A percentile compares a stretch with the other conserved stretches of the same genome.
Conservation (phyloP, 2,329 filamentous ascomycete species). For the Zymoseptoria ardabiliae region DNA sequence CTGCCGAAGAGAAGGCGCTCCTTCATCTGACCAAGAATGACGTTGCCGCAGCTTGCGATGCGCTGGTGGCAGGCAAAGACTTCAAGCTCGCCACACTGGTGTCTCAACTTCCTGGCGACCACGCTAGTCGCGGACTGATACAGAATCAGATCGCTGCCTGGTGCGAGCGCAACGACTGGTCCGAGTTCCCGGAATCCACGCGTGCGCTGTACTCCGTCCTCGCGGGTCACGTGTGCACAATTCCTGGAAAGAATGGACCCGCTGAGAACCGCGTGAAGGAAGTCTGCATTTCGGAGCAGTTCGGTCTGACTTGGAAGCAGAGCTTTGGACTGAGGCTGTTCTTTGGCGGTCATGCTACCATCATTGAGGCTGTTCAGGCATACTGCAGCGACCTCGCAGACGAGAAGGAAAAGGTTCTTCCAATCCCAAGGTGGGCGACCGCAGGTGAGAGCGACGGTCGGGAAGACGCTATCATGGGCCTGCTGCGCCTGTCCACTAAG, state of each 20-base stretch:
- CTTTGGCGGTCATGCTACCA: conserved; percentile 65
- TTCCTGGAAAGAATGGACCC: conserved; percentile 67
- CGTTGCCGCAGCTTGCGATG: conserved; percentile 73
- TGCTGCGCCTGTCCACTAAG: conserved; percentile 57
- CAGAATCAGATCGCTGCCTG: conserved; percentile 74
- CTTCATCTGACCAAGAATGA: conserved; percentile 71
- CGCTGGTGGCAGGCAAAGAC: conserved; percentile 67
- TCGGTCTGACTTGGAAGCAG: conserved; percentile 86
- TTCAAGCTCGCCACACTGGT: conserved; percentile 79
- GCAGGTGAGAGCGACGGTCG: conserved; percentile 41
- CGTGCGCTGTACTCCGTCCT: conserved; percentile 85
- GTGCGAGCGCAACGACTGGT: conserved; percentile 73
- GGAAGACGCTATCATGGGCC: conserved; percentile 78
- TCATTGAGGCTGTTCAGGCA: conserved; percentile 63
- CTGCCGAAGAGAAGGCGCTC: conserved; percentile 75
- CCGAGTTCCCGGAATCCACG: conserved; percentile 77
- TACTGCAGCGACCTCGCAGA: conserved; percentile 68
- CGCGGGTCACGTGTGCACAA: conserved; percentile 77
- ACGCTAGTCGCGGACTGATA: conserved; percentile 65
- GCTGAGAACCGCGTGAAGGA: conserved; percentile 72
- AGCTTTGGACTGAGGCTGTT: conserved; percentile 86
- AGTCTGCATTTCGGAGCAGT: conserved; percentile 76
- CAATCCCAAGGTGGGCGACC: conserved; percentile 55
- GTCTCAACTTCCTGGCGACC: conserved; percentile 69
- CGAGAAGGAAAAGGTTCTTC: conserved; percentile 60